Evolutionary conservation across 805 yeast species (phyloP), one percentile per base, ranked within the genome.

Genomic region (Ogataea sp.): DNA sequence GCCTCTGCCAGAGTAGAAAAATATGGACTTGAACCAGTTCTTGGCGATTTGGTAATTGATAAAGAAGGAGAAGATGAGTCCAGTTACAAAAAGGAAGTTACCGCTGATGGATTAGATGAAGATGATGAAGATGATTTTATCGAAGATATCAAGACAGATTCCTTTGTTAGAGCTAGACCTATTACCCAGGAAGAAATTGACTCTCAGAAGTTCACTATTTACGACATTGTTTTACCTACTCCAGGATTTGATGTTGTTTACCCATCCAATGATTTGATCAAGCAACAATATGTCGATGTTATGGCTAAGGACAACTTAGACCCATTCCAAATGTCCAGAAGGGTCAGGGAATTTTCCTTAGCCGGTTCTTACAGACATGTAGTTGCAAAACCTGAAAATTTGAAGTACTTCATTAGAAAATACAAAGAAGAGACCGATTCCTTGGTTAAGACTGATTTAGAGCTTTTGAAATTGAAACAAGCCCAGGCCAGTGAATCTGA

Each of bases 171-270:
- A 47, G 97, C 95, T 1, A 71, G 81, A 49, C 73, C 82, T 0
- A 69, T 93, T 16, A 84, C 95, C 1, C 68, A 74, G 39, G 87
- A 79, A 41, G 97, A 90, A 43, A 64, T 81, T 20, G 74, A 66
- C 4, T 40, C 65, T 2, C 75, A 75, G 0, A 73, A 69, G 39
- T 84, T 70, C 55, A 60, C 82, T 11, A 82, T 90, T 26, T 80
- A 72, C 53, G 97, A 93, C 59, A 70, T 93, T 23, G 95, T 94
- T 3, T 67, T 93, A 40, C 97, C 99, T n/a, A 76, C 95, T 0
- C 98, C 99, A 2, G 99, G 99, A 0, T 88, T 78, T 57, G 97
- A 88, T 55, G 76, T 93, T n/a, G 55, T 70, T 13, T 93, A 93
- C 54, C 98, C 99, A 6, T 64, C 71, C 10, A 83, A 86, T 52